phyloP scores from a whole-genome alignment of 2,329 filamentous ascomycete species.

The Penicillium sp. region DNA sequence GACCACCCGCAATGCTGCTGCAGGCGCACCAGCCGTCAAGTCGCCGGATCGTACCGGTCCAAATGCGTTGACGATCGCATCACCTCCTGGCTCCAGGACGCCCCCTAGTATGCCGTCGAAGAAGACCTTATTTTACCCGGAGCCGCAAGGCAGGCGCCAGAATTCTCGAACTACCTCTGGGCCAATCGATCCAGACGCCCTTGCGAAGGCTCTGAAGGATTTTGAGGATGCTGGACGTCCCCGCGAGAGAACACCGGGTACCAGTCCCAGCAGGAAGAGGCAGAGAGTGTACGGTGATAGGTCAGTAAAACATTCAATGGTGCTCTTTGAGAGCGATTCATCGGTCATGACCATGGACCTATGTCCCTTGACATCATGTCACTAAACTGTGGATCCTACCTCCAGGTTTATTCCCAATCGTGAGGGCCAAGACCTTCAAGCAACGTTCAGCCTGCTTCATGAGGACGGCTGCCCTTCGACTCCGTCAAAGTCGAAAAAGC shows the following conservation, averaged over 20 bases:
- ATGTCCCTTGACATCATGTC: too few relatives aligned
- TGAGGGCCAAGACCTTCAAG: constrained; percentile 83
- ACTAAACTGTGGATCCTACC: constrained; percentile 2
- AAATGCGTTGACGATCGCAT: too few relatives aligned
- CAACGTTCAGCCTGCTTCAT: constrained; percentile 82
- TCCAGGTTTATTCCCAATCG: constrained; percentile 87
- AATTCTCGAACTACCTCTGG: too few relatives aligned
- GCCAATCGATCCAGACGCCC: constrained; percentile 51
- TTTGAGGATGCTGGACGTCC: constrained; percentile 52
- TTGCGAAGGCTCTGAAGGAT: constrained; percentile 54
- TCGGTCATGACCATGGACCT: too few relatives aligned
- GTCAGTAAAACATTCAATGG: constrained; percentile 36
- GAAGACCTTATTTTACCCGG: too few relatives aligned
- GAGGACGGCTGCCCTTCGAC: constrained; percentile 90
- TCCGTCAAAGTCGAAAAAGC: constrained; percentile 73
- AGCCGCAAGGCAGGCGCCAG: too few relatives aligned
- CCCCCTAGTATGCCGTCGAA: constrained; percentile 48
- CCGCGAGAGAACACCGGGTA: constrained; percentile 54
- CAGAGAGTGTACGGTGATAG: constrained; percentile 57
- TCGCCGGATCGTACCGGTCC: too few relatives aligned
- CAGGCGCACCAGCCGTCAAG: too few relatives aligned
- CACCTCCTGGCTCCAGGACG: constrained; percentile 53
- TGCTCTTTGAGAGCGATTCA: not conserved
- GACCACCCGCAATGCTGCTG: too few relatives aligned
- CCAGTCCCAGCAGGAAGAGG: constrained; percentile 60